Evolutionary conservation across 208 protist species (phyloP), one percentile per base, ranked within the genome.

Genomic region (Leishmania turanica): DNA sequence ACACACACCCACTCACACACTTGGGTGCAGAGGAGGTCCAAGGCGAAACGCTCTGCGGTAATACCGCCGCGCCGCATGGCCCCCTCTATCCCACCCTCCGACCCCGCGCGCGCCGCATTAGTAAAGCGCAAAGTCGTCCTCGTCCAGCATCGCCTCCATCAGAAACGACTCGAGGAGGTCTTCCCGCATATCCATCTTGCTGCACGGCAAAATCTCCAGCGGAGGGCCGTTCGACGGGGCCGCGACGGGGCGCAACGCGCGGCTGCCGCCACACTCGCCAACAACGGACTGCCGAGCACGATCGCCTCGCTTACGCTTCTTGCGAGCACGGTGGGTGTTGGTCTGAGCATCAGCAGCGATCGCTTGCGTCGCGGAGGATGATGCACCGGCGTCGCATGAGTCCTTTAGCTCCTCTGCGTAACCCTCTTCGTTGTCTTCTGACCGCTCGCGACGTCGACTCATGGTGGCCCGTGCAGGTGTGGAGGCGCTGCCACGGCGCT

Each of bases 101-200:
- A 27, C n/a, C n/a, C 60, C 15, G 11, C 27, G 9, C 34, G 68
- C 42, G 40, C 9, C 1, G 27, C 51, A 5, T 76, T 65, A 87
- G 24, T 40, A 78, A 42, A 83, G 60, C 53, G 65, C 54, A 51
- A 90, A 90, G 73, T 91, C 88, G 62, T 89, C 87, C 31, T 91
- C 89, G 8, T 86, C 75, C 7, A 95, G 78, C 47, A 78, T 60
- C 17, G 82, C 84, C 4, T 90, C 89, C 79, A 90, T 88, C 47
- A 96, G 80, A 58, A 88, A 91, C 8, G 79, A 79, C 56, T 93
- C 88, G 3, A 96, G 78, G 34, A 92, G 66, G 66, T 91, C 88
- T 74, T 89, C 88, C 27, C 86, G 86, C 71, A 93, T 84, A 54
- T 93, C 90, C n/a, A 81, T 74, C 15, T 85, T 89, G 69, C 88